Conservation (phyloP, 768 basidiomycete species). For the Mycena olivaceomarginata region DNA sequence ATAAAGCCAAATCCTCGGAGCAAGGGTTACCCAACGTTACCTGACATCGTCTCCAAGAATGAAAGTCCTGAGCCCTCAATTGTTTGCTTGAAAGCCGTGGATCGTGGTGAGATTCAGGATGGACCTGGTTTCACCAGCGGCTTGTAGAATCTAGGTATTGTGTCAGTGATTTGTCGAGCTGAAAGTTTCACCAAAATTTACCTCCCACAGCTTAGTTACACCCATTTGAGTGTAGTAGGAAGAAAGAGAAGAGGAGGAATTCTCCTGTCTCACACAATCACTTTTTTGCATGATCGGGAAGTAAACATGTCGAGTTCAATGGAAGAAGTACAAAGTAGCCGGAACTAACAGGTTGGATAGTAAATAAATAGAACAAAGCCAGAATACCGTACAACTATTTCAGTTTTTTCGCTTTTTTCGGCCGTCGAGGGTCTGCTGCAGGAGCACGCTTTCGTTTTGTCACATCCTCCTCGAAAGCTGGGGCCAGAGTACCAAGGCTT, state of each 20-base stretch:
- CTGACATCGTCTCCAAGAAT: constrained; percentile 15
- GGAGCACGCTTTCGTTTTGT: too few relatives aligned
- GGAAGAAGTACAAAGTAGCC: too few relatives aligned
- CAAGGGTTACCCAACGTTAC: not conserved
- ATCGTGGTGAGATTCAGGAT: constrained; percentile 10
- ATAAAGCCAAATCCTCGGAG: not conserved
- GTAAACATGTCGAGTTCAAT: too few relatives aligned
- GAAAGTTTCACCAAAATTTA: not conserved
- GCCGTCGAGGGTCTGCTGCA: too few relatives aligned
- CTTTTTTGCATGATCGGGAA: too few relatives aligned
- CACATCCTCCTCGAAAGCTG: too few relatives aligned
- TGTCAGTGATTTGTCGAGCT: constrained; percentile 6
- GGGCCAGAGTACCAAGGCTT: too few relatives aligned
- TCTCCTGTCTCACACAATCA: not conserved
- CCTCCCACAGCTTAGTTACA: not conserved
- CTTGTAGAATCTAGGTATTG: not conserved
- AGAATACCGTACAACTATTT: too few relatives aligned
- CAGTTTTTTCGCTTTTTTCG: too few relatives aligned
- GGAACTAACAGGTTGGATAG: too few relatives aligned
- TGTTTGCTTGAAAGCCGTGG: constrained; percentile 1
- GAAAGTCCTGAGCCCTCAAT: not conserved
- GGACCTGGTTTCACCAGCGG: not conserved
- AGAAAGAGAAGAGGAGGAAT: not conserved
- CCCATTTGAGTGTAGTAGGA: not conserved
- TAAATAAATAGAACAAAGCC: too few relatives aligned